These are phyloP conservation scores for Diutina mesorugosa DNA, from an alignment of 1,139 yeast genomes.

Conservation along the genomic window DNA sequence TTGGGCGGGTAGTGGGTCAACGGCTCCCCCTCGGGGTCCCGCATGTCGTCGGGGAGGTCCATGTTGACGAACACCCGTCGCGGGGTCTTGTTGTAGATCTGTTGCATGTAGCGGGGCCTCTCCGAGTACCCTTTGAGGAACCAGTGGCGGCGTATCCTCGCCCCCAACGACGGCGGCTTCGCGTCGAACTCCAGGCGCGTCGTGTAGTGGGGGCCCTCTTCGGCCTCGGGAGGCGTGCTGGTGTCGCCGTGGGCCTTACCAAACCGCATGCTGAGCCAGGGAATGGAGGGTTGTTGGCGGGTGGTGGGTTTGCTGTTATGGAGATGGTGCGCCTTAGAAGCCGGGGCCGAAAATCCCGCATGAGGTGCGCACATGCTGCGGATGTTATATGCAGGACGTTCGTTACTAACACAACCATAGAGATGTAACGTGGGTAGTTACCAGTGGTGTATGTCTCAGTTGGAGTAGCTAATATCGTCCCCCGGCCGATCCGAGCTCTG, in stretches of 20 bases:
- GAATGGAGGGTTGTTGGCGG: neutral
- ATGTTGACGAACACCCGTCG: slow-evolving; percentile 26
- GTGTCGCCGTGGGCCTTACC: neutral
- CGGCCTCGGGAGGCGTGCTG: neutral
- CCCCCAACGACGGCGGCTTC: slow-evolving; percentile 20
- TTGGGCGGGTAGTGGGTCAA: slow-evolving; percentile 32
- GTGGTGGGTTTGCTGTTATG: neutral
- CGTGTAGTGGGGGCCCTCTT: neutral
- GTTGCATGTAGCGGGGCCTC: slow-evolving; percentile 23
- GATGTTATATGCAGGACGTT: neutral
- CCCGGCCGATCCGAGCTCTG: too few species aligned
- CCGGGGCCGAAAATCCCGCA: neutral
- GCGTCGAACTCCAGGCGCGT: neutral
- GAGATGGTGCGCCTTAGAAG: neutral
- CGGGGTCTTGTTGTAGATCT: slow-evolving; percentile 22
- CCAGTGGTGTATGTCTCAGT: neutral
- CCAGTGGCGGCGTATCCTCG: slow-evolving; percentile 15
- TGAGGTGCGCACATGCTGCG: neutral
- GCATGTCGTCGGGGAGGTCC: slow-evolving; percentile 19
- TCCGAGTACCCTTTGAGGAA: slow-evolving; percentile 19
- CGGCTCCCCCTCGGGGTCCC: slow-evolving; percentile 36
- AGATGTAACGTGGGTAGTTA: too few species aligned
- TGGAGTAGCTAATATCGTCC: neutral
- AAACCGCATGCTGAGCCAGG: neutral
- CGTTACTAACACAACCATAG: neutral